Percentiles rank a stretch among this genome's conserved stretches.
Evolutionary conservation across 2,329 filamentous ascomycete species (phyloP).

Genomic region (Fusarium euwallaceae): DNA sequence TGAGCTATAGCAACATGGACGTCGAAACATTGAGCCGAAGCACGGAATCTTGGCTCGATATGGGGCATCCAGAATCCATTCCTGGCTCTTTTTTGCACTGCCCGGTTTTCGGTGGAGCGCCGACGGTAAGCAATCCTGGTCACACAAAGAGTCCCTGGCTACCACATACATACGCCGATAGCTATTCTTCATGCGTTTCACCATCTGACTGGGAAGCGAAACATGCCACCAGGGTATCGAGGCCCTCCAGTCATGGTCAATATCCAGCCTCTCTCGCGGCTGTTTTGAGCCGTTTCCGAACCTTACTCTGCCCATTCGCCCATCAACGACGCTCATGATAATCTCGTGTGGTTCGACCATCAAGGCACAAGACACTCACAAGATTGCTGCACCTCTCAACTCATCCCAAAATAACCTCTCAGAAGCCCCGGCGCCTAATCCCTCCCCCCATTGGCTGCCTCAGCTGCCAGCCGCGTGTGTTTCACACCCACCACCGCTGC

Average conservation of each 20-base stretch:
- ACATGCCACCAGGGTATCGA: constrained; percentile 14
- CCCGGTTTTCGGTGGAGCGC: constrained; percentile 10
- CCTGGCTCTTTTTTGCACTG: constrained; percentile 5
- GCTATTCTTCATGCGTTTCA: constrained; percentile 23
- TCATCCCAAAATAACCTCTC: constrained; percentile 14
- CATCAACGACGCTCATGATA: constrained; percentile 7
- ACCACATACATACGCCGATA: not conserved
- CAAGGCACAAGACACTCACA: not conserved
- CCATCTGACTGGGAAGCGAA: constrained; percentile 13
- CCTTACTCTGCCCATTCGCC: not conserved
- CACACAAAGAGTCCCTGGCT: constrained; percentile 23
- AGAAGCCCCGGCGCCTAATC: constrained; percentile 48
- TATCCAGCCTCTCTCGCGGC: constrained; percentile 1
- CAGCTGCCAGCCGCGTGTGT: constrained; percentile 42
- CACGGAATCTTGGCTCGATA: constrained; percentile 22
- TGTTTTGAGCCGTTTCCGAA: not conserved
- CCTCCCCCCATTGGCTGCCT: constrained; percentile 44
- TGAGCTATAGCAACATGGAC: constrained; percentile 19
- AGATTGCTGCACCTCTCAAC: not conserved
- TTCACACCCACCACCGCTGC: constrained; percentile 44
- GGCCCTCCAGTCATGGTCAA: constrained; percentile 1
- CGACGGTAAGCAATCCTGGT: constrained; percentile 12
- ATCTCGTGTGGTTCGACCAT: constrained; percentile 7
- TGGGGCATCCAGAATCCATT: not conserved
- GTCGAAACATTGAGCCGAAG: constrained; percentile 6